A percentile compares a stretch with the other conserved stretches of the same genome.
Conservation (phyloP, 2,329 filamentous ascomycete genomes). For the Hypoxylon sp. region DNA sequence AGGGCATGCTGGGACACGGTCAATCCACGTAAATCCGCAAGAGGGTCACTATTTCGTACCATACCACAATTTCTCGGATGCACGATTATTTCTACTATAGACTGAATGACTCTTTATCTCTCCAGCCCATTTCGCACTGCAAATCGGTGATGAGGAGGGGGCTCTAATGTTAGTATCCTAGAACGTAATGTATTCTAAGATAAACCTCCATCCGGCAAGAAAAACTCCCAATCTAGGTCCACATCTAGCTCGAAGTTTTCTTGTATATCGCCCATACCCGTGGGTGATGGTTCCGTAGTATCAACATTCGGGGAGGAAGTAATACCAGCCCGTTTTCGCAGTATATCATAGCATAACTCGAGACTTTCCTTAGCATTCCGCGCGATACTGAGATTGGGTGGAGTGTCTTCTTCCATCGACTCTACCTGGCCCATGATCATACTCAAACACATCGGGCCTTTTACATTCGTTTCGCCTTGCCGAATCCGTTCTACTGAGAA, state of each 20-base stretch:
- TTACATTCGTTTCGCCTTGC: slow-evolving; percentile 55
- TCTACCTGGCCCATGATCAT: slow-evolving; percentile 53
- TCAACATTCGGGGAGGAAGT: slow-evolving; percentile 20
- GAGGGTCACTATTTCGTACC: no score
- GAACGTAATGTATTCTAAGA: slow-evolving; percentile 19
- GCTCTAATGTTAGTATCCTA: no score
- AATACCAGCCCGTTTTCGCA: slow-evolving; percentile 37
- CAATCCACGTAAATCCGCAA: no score
- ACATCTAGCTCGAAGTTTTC: slow-evolving; percentile 40
- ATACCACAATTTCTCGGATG: no score
- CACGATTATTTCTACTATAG: no score
- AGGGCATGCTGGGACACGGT: no score
- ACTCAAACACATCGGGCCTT: slow-evolving; percentile 51
- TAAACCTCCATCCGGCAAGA: slow-evolving; percentile 37
- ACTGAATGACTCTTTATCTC: no score
- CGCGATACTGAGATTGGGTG: slow-evolving; percentile 43
- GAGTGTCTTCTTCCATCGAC: slow-evolving; percentile 43
- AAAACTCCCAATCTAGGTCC: slow-evolving; percentile 42
- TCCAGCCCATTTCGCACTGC: no score
- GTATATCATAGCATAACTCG: slow-evolving; percentile 43
- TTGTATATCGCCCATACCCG: slow-evolving; percentile 29
- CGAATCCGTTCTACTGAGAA: slow-evolving; percentile 47
- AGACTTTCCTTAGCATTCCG: slow-evolving; percentile 48
- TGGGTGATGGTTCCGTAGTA: slow-evolving; percentile 34
- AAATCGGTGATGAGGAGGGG: no score